Conservation (phyloP, 352 stramenopile species). For the Elongisporangium prolatum region DNA sequence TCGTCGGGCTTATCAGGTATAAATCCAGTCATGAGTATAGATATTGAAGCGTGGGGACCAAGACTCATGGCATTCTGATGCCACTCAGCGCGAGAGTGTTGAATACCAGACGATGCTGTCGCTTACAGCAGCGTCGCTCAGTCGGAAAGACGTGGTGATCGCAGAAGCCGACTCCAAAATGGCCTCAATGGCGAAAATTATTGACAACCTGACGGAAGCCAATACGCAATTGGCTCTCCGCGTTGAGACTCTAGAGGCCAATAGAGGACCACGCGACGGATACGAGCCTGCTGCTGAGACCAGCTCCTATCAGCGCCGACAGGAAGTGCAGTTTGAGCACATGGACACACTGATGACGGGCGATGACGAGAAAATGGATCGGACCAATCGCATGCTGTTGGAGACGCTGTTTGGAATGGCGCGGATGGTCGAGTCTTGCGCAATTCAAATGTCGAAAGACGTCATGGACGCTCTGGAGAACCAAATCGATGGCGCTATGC, state of each 20-base stretch:
- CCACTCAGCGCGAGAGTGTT: slow-evolving; percentile 42
- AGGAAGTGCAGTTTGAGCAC: slow-evolving; percentile 39
- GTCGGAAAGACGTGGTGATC: slow-evolving; percentile 72
- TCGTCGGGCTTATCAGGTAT: slow-evolving; percentile 54
- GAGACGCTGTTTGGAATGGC: slow-evolving; percentile 84
- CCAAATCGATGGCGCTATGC: slow-evolving; percentile 61
- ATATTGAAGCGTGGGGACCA: background rate
- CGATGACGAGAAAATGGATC: slow-evolving; percentile 58
- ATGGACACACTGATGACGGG: slow-evolving; percentile 47
- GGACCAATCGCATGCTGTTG: slow-evolving; percentile 70
- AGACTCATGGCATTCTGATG: background rate
- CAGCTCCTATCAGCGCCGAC: background rate
- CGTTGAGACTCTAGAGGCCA: slow-evolving; percentile 54
- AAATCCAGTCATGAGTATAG: background rate
- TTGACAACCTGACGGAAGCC: slow-evolving; percentile 73
- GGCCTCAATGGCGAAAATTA: slow-evolving; percentile 67
- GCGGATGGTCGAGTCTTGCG: slow-evolving; percentile 76
- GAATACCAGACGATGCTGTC: slow-evolving; percentile 84
- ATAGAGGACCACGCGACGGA: slow-evolving; percentile 4
- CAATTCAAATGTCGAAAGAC: slow-evolving; percentile 83
- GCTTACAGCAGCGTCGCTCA: slow-evolving; percentile 65
- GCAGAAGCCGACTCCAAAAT: slow-evolving; percentile 58
- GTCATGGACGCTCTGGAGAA: slow-evolving; percentile 78
- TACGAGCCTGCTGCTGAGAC: background rate
- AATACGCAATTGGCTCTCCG: slow-evolving; percentile 63